Conservation (phyloP, 1,284 basidiomycete species). For the Laetiporus sulphureus region DNA sequence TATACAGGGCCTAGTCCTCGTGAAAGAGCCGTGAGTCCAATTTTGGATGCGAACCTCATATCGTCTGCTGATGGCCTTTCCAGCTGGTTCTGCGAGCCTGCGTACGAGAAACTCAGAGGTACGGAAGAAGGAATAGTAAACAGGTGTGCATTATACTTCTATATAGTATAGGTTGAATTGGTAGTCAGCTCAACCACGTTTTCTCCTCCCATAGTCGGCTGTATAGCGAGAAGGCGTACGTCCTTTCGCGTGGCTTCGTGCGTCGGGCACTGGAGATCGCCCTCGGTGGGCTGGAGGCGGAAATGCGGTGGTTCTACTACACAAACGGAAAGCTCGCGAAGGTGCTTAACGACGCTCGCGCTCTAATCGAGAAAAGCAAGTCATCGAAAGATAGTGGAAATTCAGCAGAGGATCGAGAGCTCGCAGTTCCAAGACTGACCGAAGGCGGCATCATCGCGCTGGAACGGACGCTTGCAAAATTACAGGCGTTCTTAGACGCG, state of each 20-base stretch:
- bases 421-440: conserved; percentile 72
- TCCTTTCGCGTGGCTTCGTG: conserved; percentile 85
- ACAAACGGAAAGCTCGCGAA: conserved; percentile 57
- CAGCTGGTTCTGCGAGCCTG: conserved; percentile 89
- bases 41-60: background rate
- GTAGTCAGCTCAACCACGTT: too few relatives aligned
- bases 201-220: too few relatives aligned
- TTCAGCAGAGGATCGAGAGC: conserved; percentile 40
- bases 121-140: conserved; percentile 88
- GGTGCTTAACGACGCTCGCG: conserved; percentile 58
- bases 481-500: conserved; percentile 25
- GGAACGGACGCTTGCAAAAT: conserved; percentile 54
- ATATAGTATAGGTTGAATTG: background rate
- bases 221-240: conserved; percentile 90
- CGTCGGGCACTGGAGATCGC: conserved; percentile 79
- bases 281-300: conserved; percentile 62
- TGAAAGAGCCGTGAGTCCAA: conserved; percentile 80
- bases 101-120: conserved; percentile 83
- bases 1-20: conserved; percentile 89
- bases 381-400: conserved; percentile 21
- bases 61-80: conserved; percentile 7
- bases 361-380: conserved; percentile 65
- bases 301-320: conserved; percentile 75
- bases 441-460: conserved; percentile 78
- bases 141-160: conserved; percentile 35